These are phyloP conservation scores for Saccharomycopsis sp. DNA, from an alignment of 805 yeast species.

Conservation along the genomic window DNA sequence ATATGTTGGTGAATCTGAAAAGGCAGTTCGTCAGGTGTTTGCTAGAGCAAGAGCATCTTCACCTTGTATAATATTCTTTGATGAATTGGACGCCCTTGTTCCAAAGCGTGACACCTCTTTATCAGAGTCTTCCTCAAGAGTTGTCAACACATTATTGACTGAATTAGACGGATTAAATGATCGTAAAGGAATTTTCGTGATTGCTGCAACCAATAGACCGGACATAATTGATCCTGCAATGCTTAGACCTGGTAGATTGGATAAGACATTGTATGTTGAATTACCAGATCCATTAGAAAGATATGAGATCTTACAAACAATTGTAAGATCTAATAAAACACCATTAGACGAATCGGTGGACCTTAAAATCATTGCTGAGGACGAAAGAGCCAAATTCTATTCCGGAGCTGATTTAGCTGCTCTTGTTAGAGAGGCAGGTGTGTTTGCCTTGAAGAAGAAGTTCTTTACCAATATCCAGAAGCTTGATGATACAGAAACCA, in stretches of 20 bases:
- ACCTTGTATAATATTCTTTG: constrained; percentile 93
- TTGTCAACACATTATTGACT: constrained; percentile 88
- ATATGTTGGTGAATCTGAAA: constrained; percentile 93
- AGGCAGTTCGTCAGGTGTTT: constrained; percentile 90
- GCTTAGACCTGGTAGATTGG: constrained; percentile 94
- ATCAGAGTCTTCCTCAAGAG: constrained; percentile 86
- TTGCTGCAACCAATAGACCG: constrained; percentile 96
- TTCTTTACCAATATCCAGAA: constrained; percentile 48
- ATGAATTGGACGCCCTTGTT: constrained; percentile 92
- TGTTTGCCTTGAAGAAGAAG: constrained; percentile 70
- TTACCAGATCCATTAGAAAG: constrained; percentile 77
- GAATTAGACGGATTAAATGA: constrained; percentile 94
- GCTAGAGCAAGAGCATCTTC: constrained; percentile 86
- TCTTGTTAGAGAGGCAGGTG: constrained; percentile 90
- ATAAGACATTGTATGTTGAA: constrained; percentile 87
- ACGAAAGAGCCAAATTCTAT: constrained; percentile 78
- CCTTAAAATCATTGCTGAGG: constrained; percentile 55
- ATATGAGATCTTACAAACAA: constrained; percentile 72
- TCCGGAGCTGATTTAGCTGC: constrained; percentile 96
- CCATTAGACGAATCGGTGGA: constrained; percentile 65
- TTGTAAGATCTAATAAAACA: constrained; percentile 63
- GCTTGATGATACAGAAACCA: constrained; percentile 39
- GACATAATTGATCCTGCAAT: constrained; percentile 98
- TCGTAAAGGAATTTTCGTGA: constrained; percentile 85
- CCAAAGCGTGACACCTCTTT: constrained; percentile 87